Evolutionary conservation across 2,329 filamentous ascomycete species (phyloP), one percentile per base, ranked within the genome.

Genomic region (Xylariaceae sp.): DNA sequence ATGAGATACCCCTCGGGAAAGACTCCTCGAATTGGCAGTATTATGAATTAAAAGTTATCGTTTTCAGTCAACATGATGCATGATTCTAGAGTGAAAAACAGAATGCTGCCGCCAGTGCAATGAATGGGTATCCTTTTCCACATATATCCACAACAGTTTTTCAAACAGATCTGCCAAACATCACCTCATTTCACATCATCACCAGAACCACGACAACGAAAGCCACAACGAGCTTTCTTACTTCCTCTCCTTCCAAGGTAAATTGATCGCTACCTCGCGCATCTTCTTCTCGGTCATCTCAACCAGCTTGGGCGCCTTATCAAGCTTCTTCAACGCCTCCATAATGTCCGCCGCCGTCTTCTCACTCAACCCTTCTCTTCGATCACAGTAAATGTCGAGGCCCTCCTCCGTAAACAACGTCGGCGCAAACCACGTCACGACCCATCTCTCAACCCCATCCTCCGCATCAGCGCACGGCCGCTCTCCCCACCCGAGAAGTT

Each of bases 361-460:
- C 45, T 76, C 68, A 44, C 73, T 76, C 52, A 88, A 53, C 0
- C 86, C 85, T 50, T 75, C 76, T 41, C 67, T 74, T 14, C 75
- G 72, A 55, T 85, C 75, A 37, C 80, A 82, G 64, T 92, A 93
- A 8, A 94, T 66, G 66, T 95, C 89, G 22, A 95, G 59, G 0
- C 89, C 89, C 45, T 88, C 86, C 52, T 85, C 85, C 6, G 88
- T 93, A 56, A 95, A 94, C 36, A 91, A 55, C 20, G 87, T 94
- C 59, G 86, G 83, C 52, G 84, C 83, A 65, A 95, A 95, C 75
- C 85, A 92, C 4, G 87, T 94, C 12, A 95, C 86, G 2, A 79
- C 81, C 86, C 87, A 95, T 55, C 76, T 74, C 64, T 81, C 77
- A 38, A 57, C 63, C 7, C 49, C 59, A n/a, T n/a, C n/a, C 5